Base-by-base conservation (phyloP, 441 rosid species). In the Adansonia gregorii region DNA sequence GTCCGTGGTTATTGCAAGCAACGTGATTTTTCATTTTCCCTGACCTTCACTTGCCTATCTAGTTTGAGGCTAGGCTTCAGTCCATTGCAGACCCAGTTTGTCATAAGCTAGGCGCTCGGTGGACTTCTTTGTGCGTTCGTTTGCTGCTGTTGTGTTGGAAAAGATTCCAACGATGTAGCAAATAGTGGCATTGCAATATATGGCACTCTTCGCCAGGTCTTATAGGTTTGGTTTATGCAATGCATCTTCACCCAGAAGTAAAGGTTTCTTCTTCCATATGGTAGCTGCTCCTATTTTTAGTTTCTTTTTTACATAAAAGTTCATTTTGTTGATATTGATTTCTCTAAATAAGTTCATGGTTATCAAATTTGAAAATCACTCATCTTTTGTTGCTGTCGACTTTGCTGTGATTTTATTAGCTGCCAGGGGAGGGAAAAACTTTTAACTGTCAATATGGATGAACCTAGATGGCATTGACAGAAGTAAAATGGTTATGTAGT, bases 31-130 rank as follows among this genome's bases (percentile, higher is more conserved):
- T 63, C 24, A 61, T 76, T 83, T 70, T 43, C 71, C 60, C 72
- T 52, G 56, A 56, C 67, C 73, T 67, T 48, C 70, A 60, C 80
- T 71, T 81, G 64, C 43, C 15, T 80, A 78, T 63, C 84, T 88
- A 78, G 87, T 76, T 27, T 66, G 82, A 52, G 78, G 68, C 58
- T 52, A 77, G 71, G 56, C 77, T 82, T 88, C 92, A 96, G 99
- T 88, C 98, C 81, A 96, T 98, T 67, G 99, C 98, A 27, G 99
- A 96, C 84, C 93, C 99, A 65, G 88, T 96, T 72, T 96, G 99
- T 82, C 91, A 83, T 63, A 94, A 96, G 87, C 94, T 96, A 72
- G 98, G 98, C 48, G 98, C 80, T 76, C 93, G 78, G 93, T 82
- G 60, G 97, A 94, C 86, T 94, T 90, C 84, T 76, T 80, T 76